Conservation (phyloP, 352 stramenopile species). For the Phytopythium delawarense region DNA sequence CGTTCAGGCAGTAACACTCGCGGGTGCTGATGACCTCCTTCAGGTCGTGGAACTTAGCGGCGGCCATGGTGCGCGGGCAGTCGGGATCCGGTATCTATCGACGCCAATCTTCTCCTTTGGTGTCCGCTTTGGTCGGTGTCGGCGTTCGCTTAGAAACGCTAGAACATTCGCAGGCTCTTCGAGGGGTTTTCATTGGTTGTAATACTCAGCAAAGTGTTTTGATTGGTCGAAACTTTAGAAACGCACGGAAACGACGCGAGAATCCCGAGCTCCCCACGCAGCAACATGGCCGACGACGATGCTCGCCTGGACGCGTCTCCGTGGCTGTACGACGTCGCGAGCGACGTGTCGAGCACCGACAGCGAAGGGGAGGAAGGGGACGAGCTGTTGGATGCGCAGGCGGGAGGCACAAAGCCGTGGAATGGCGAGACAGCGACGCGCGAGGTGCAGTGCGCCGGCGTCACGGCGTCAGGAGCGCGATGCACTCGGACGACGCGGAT, state of each 20-base stretch:
- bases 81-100: too few species aligned
- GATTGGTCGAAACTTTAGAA: conserved; percentile 1
- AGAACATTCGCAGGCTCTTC: conserved; percentile 1
- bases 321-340: conserved; percentile 14
- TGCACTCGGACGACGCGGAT: conserved; percentile 14
- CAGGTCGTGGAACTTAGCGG: conserved; percentile 60
- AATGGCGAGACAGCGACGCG: background rate
- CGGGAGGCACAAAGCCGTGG: background rate
- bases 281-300: background rate
- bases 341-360: background rate
- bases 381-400: background rate
- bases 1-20: conserved; percentile 79
- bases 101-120: too few species aligned
- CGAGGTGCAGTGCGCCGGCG: conserved; percentile 11
- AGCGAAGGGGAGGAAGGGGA: background rate
- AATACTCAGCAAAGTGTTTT: background rate
- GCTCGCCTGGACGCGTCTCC: conserved; percentile 1
- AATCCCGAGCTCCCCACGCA: too few species aligned
- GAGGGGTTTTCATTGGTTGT: background rate
- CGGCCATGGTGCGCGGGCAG: conserved; percentile 15
- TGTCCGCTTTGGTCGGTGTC: background rate
- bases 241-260: conserved; percentile 1
- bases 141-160: background rate
- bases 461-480: background rate
- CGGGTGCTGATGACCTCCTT: conserved; percentile 47